A percentile compares a stretch with the other conserved stretches of the same genome.
phyloP scores from a whole-genome alignment of 331 rosid species.

The Rhamnella rubrinervis region DNA sequence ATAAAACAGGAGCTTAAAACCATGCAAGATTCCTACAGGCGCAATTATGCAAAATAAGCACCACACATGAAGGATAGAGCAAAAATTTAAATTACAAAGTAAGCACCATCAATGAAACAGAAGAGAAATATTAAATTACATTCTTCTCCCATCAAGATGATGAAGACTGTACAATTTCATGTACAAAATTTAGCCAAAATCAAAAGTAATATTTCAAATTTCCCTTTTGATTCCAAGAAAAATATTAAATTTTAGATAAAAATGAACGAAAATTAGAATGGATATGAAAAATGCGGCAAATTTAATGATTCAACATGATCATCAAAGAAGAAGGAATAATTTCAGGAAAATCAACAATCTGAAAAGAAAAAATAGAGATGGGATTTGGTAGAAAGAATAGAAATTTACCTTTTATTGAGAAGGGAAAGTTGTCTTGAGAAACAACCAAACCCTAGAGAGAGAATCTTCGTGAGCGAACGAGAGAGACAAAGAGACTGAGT shows the following conservation, averaged over 20 bases:
- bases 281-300: neutral
- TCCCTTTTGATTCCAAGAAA: neutral
- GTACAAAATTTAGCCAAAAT: neutral
- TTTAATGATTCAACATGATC: neutral
- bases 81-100: no score
- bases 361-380: neutral
- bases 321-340: neutral
- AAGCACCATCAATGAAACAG: no score
- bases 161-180: neutral
- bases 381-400: neutral
- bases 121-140: no score
- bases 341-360: neutral
- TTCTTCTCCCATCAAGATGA: no score
- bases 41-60: no score
- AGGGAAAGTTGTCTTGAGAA: neutral
- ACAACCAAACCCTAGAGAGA: slow-evolving; percentile 12
- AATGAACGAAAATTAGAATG: neutral
- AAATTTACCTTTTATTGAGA: neutral
- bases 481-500: no score
- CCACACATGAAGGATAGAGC: no score
- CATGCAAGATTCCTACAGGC: no score
- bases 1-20: neutral
- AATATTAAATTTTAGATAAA: neutral
- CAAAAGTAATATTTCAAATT: neutral
- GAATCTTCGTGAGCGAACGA: slow-evolving; percentile 4